These are phyloP conservation scores for Aphanomyces cochlioides DNA, from an alignment of 352 stramenopile species.

Conservation along the genomic window DNA sequence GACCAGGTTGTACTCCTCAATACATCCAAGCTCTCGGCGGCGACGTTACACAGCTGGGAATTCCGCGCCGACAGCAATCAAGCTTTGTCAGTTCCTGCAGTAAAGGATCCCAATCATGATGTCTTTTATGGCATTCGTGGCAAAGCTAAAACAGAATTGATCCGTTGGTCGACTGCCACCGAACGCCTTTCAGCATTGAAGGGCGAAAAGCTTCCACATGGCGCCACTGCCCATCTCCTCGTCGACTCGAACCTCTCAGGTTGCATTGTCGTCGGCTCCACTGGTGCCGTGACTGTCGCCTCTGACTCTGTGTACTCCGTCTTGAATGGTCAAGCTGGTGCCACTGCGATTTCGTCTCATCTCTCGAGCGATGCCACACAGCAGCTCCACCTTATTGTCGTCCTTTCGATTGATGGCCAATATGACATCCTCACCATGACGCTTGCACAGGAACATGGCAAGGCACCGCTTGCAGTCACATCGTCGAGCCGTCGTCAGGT, in stretches of 20 bases:
- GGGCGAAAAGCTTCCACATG: not conserved
- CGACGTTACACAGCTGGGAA: slow-evolving; percentile 27
- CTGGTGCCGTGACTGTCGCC: not conserved
- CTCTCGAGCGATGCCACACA: slow-evolving; percentile 5
- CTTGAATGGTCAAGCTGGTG: not conserved
- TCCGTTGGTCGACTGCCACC: slow-evolving; percentile 18
- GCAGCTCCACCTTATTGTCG: slow-evolving; percentile 10
- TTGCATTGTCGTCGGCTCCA: not conserved
- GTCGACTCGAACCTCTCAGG: slow-evolving; percentile 15
- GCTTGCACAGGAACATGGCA: not conserved
- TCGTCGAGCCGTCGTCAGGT: not conserved
- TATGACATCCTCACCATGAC: slow-evolving; percentile 6
- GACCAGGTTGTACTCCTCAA: slow-evolving; percentile 26
- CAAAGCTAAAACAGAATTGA: slow-evolving; percentile 27
- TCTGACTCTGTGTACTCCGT: not conserved
- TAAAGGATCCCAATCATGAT: slow-evolving; percentile 23
- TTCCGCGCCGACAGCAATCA: slow-evolving; percentile 20
- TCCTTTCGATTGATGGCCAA: not conserved
- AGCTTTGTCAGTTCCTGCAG: slow-evolving; percentile 11
- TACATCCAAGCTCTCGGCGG: slow-evolving; percentile 13
- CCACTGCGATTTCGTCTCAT: not conserved
- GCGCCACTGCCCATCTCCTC: not conserved
- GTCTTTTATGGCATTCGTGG: slow-evolving; percentile 19
- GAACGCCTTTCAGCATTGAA: slow-evolving; percentile 5
- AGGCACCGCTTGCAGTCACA: not conserved